Conservation (phyloP, 768 basidiomycete genomes). For the Russula olivacea region DNA sequence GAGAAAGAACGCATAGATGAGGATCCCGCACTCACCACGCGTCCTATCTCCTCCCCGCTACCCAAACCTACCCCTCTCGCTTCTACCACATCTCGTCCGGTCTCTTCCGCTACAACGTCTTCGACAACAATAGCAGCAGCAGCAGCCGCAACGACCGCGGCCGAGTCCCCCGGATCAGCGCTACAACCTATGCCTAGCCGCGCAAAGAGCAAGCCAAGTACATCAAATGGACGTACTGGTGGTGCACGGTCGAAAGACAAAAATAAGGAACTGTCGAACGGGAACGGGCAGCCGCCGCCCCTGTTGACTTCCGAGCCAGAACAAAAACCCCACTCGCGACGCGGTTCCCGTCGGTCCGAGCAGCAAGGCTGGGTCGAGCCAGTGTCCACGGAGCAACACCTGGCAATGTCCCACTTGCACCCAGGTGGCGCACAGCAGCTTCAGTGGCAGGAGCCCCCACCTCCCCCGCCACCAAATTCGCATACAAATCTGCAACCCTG, state of each 20-base stretch:
- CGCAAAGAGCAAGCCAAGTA: conserved; percentile 10
- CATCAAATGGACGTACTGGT: conserved; percentile 19
- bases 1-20: conserved; percentile 24
- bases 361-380: conserved; percentile 11
- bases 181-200: conserved; percentile 6
- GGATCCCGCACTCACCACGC: conserved; percentile 23
- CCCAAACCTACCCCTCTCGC: conserved; percentile 7
- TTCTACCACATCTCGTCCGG: conserved; percentile 10
- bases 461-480: conserved; percentile 1
- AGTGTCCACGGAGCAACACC: not conserved
- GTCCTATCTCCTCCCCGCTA: conserved; percentile 1
- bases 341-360: conserved; percentile 23
- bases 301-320: conserved; percentile 7
- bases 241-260: conserved; percentile 20
- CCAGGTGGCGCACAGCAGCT: conserved; percentile 7
- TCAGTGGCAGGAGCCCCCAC: conserved; percentile 10
- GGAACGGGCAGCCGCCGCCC: not conserved
- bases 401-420: not conserved
- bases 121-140: conserved; percentile 1
- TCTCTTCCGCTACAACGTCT: conserved; percentile 17
- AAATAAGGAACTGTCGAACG: conserved; percentile 15
- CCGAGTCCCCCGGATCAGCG: conserved; percentile 7
- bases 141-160: not conserved
- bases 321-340: conserved; percentile 11
- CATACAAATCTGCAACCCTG: conserved; percentile 18